These are phyloP conservation scores for Hemisphaericaspora xylofermentans DNA, from an alignment of 1,139 yeast species.

Conservation along the genomic window DNA sequence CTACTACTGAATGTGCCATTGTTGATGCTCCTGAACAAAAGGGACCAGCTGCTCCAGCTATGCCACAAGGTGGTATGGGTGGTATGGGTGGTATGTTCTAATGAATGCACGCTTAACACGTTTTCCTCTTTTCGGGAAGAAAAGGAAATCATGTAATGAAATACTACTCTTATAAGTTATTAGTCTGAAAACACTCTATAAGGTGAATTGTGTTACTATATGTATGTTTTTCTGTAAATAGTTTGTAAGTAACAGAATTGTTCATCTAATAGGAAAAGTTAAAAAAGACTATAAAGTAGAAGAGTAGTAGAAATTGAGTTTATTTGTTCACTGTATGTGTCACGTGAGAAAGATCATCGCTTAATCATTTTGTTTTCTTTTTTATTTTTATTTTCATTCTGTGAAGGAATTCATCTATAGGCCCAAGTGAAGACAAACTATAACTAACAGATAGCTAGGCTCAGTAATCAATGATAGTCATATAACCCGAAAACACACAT, in stretches of 20 bases:
- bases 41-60: slow-evolving; percentile 60
- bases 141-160: background rate
- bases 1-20: slow-evolving; percentile 98
- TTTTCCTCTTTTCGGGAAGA: background rate
- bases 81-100: slow-evolving; percentile 40
- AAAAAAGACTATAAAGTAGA: background rate
- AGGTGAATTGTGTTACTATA: background rate
- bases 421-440: too few relatives aligned
- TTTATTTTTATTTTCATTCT: background rate
- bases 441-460: background rate
- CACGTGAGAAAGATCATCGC: too few relatives aligned
- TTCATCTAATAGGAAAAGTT: background rate
- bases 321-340: too few relatives aligned
- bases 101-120: background rate
- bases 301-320: too few relatives aligned
- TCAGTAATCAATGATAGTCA: background rate
- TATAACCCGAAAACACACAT: slow-evolving; percentile 12
- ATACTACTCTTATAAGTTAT: too few relatives aligned
- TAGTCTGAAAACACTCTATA: background rate
- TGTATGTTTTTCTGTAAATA: slow-evolving; percentile 2
- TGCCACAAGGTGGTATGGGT: slow-evolving; percentile 59
- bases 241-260: background rate
- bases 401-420: too few relatives aligned
- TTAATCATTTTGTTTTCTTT: background rate
- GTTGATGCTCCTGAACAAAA: slow-evolving; percentile 96